Base-by-base conservation (phyloP, 192 early-diverging fungal genomes). In the Coemansia sp. region DNA sequence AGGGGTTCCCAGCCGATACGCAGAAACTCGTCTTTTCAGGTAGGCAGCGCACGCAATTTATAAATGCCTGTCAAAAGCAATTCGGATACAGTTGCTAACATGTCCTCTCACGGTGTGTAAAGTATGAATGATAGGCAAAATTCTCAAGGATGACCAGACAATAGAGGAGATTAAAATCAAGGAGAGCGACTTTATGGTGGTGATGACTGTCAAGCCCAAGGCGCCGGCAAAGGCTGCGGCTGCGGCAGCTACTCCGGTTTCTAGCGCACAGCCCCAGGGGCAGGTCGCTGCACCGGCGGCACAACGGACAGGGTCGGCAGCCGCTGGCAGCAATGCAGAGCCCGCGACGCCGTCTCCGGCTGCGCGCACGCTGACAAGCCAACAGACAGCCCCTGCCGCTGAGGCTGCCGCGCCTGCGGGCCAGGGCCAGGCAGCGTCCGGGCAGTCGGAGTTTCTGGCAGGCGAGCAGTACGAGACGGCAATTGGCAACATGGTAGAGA, bases 151-250 rank as follows among this genome's bases (percentile, higher is more conserved):
- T 72, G 84, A 81, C 38, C 83, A 88, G 56, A 84, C 88, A 2
- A 73, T 98, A 8, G 84, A 73, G 18, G 83, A 87, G 27, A 86
- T 86, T 61, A 87, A 90, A 27, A 90, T 97, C 54, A 81, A 61
- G 19, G 95, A 98, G 65, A 94, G 89, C 71, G 92, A 94, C 57
- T 98, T 98, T 71, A 77, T 98, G 67, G 95, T 98, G 38, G 83
- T 95, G 7, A 98, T 98, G 95, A 86, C 91, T 9, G 84, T 87
- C 64, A 97, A 65, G 57, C 61, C 84, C 19, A 61, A 73, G 27
- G 32, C 60, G 6, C 60, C 77, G 4, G 40, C 68, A 50, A 67
- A 66, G 59, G 59, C 84, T 16, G 59, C 71, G 24, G 58, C 70
- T 11, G 64, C 82, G 43, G 81, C 69, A 3, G 62, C 81, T n/a